phyloP scores from a whole-genome alignment of 305 asterid genomes.

The Euphrasia arctica region DNA sequence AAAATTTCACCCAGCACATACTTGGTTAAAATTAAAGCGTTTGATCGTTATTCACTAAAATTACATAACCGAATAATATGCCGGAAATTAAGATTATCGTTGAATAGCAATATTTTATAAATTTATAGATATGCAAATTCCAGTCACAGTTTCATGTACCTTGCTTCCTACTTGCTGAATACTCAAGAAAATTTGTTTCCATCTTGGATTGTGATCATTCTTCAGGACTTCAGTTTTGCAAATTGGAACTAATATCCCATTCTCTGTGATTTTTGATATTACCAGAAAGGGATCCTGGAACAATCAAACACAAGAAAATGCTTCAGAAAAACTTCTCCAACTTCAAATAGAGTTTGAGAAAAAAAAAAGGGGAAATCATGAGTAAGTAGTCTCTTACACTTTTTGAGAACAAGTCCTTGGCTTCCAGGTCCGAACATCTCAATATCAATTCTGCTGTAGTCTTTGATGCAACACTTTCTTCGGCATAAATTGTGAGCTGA shows the following conservation, averaged over 20 bases:
- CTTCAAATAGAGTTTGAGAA: constrained; percentile 23
- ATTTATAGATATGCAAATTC: constrained; percentile 5
- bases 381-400: constrained; percentile 53
- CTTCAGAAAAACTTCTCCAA: constrained; percentile 30
- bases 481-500: constrained; percentile 69
- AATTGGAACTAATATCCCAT: constrained; percentile 69
- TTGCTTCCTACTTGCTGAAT: constrained; percentile 97
- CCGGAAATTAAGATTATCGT: not conserved
- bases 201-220: constrained; percentile 74
- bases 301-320: constrained; percentile 29
- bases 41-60: constrained; percentile 5
- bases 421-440: constrained; percentile 87
- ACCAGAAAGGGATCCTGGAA: constrained; percentile 94
- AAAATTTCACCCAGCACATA: constrained; percentile 22
- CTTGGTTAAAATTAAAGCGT: constrained; percentile 21
- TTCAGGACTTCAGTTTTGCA: constrained; percentile 95
- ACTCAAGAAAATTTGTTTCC: constrained; percentile 75
- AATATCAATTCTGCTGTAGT: constrained; percentile 72
- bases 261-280: constrained; percentile 73
- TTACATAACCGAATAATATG: constrained; percentile 11
- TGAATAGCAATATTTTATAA: not conserved
- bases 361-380: not conserved
- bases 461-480: constrained; percentile 81
- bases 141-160: constrained; percentile 45
- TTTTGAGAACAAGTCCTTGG: constrained; percentile 89